Evolutionary conservation across 2,329 filamentous ascomycete species (phyloP), one percentile per base, ranked within the genome.

Genomic region (Truncatella angustata): DNA sequence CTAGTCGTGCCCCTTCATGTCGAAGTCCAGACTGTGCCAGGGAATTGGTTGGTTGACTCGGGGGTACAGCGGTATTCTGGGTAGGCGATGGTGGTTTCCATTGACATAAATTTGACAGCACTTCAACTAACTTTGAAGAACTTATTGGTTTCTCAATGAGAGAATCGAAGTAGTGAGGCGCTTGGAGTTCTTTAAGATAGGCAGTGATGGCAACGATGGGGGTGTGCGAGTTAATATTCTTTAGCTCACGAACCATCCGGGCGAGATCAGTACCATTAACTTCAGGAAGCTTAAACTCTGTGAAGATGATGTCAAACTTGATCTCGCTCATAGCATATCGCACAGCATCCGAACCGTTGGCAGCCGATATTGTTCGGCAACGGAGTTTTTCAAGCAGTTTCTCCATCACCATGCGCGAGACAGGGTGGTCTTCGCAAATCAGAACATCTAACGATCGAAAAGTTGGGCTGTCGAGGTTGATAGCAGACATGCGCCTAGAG

Each of bases 351-450:
- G 90, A 87, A 1, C 94, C 94, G 60, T 92, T 96, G 3, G 87
- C 81, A 4, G 94, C 93, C 3, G 90, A 91, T 63, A 99, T 94
- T 7, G 93, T 97, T 37, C 94, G 89, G 64, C 94, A 99, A 32
- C 91, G 88, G 32, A 97, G 77, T 72, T 97, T 99, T 69, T 99
- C 94, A 49, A 99, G 80, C 6, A 99, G 75, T 62, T 96, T 94
- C 66, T 99, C 94, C 93, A 99, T 97, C n/a, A 99, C 93, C 76
- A 99, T 86, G 20, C 93, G 84, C 5, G 94, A 96, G 4, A 99
- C 93, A 0, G 94, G 94, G 67, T 99, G 94, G 63, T 99, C 94
- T 72, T 99, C 94, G 66, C 94, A 97, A 48, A 99, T 96, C 48
- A 99, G 78, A 5, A 99, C 88, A 69, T 99, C 94, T 48, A 99